Evolutionary conservation across 2,329 filamentous ascomycete genomes (phyloP).

Genomic region (Ophiostoma sp.): DNA sequence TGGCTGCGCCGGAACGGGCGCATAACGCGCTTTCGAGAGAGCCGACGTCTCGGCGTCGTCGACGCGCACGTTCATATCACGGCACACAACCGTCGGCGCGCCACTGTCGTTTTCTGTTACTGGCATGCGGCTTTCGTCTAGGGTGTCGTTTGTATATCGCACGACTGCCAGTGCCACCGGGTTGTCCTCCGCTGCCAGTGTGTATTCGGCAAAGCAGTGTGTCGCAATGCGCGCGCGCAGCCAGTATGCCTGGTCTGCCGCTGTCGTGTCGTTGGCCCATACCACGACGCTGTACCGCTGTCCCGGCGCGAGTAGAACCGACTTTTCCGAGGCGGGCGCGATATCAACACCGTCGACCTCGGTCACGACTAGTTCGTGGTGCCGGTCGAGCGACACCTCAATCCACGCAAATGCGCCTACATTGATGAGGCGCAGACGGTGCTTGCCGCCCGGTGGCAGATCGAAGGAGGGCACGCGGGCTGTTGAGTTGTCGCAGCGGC

Average conservation of each 20-base stretch:
- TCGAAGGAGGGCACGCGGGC: slow-evolving; percentile 39
- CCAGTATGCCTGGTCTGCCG: slow-evolving; percentile 53
- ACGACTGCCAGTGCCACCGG: slow-evolving; percentile 47
- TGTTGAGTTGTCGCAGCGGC: slow-evolving; percentile 42
- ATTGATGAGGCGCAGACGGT: slow-evolving; percentile 64
- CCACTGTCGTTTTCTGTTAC: slow-evolving; percentile 34
- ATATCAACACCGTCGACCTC: slow-evolving; percentile 67
- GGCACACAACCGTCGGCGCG: slow-evolving; percentile 41
- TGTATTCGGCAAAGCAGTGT: slow-evolving; percentile 52
- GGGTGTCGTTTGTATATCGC: slow-evolving; percentile 35
- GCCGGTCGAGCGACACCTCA: slow-evolving; percentile 64
- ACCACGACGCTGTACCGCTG: slow-evolving; percentile 66
- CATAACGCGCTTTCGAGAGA: slow-evolving; percentile 32
- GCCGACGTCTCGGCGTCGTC: slow-evolving; percentile 26
- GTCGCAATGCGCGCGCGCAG: slow-evolving; percentile 58
- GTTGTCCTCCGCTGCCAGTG: slow-evolving; percentile 38
- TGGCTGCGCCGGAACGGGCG: slow-evolving; percentile 39
- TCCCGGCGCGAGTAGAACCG: slow-evolving; percentile 61
- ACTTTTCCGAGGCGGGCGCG: slow-evolving; percentile 51
- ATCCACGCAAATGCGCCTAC: slow-evolving; percentile 67
- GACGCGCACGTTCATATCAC: slow-evolving; percentile 41
- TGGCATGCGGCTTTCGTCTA: slow-evolving; percentile 27
- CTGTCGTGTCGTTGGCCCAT: slow-evolving; percentile 49
- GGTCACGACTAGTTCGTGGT: slow-evolving; percentile 49
- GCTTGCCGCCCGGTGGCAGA: slow-evolving; percentile 50